These are phyloP conservation scores for Gelatoporia subvermispora DNA, from an alignment of 768 basidiomycete species.

Conservation along the genomic window DNA sequence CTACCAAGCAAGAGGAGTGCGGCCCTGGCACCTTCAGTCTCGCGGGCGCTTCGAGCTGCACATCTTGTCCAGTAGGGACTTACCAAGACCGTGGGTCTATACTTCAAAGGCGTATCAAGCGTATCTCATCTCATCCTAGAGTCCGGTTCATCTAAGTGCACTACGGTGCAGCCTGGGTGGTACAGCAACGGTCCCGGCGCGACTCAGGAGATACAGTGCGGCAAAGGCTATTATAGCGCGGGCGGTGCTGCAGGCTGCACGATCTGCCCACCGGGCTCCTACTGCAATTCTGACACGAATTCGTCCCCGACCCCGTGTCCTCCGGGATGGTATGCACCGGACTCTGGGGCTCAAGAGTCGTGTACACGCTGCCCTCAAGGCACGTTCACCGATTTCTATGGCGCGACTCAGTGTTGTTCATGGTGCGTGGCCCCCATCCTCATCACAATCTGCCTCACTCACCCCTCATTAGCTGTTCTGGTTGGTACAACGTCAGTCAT, in stretches of 20 bases:
- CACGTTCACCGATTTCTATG: slow-evolving; percentile 9
- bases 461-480: slow-evolving; percentile 9
- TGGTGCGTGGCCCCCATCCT: slow-evolving; percentile 8
- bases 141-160: slow-evolving; percentile 9
- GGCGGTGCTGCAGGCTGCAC: slow-evolving; percentile 13
- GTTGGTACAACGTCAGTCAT: slow-evolving; percentile 12
- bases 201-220: slow-evolving; percentile 10
- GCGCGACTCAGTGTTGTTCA: slow-evolving; percentile 15
- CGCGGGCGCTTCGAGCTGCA: slow-evolving; percentile 2
- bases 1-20: slow-evolving; percentile 11
- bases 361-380: slow-evolving; percentile 13
- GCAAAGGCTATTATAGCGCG: slow-evolving; percentile 14
- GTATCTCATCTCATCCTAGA: slow-evolving; percentile 2
- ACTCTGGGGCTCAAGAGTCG: slow-evolving; percentile 7
- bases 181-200: slow-evolving; percentile 13
- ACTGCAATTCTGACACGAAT: slow-evolving; percentile 15
- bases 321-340: slow-evolving; percentile 9
- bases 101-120: background rate
- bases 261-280: slow-evolving; percentile 13
- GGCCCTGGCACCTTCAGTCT: background rate
- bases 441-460: background rate
- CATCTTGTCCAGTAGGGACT: slow-evolving; percentile 4
- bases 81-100: slow-evolving; percentile 4
- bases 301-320: slow-evolving; percentile 8
- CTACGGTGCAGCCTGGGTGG: slow-evolving; percentile 13